Evolutionary conservation across 768 basidiomycete species (phyloP).

Genomic region (Kwoniella sp.): DNA sequence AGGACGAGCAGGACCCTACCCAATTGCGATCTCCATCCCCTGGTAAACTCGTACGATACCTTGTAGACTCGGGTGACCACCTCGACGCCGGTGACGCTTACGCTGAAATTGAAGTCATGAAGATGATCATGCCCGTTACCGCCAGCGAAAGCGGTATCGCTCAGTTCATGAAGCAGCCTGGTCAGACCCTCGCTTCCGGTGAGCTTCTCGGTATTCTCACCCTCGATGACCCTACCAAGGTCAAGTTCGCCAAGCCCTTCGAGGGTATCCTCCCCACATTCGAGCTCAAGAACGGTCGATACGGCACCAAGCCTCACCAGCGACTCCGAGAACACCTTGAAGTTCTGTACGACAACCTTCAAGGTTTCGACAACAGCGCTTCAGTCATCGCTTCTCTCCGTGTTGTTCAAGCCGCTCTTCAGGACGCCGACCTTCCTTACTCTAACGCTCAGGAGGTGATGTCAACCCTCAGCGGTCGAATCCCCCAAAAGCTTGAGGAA

Average conservation of each 20-base stretch:
- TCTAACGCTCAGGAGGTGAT: slow-evolving; percentile 80
- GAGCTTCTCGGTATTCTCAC: slow-evolving; percentile 97
- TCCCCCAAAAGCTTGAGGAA: slow-evolving; percentile 89
- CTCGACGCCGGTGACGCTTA: slow-evolving; percentile 95
- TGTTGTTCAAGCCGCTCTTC: slow-evolving; percentile 78
- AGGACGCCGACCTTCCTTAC: slow-evolving; percentile 83
- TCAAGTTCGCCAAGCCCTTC: slow-evolving; percentile 97
- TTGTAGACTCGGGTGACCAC: slow-evolving; percentile 96
- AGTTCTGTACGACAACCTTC: slow-evolving; percentile 84
- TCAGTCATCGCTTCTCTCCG: slow-evolving; percentile 83
- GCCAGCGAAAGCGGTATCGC: slow-evolving; percentile 91
- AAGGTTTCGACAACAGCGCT: slow-evolving; percentile 95
- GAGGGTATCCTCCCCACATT: slow-evolving; percentile 87
- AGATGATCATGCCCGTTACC: slow-evolving; percentile 99
- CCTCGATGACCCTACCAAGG: slow-evolving; percentile 91
- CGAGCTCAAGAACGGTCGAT: slow-evolving; percentile 75
- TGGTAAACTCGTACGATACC: slow-evolving; percentile 90
- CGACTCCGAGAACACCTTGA: slow-evolving; percentile 71
- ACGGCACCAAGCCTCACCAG: slow-evolving; percentile 89
- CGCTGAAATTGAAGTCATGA: slow-evolving; percentile 97
- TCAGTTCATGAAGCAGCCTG: slow-evolving; percentile 96
- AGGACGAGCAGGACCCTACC: slow-evolving; percentile 99
- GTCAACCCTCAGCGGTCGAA: slow-evolving; percentile 85
- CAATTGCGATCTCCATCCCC: slow-evolving; percentile 94
- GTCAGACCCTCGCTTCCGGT: slow-evolving; percentile 92